Percentiles rank a stretch among this genome's conserved stretches.
Conservation (phyloP, 2,329 filamentous ascomycete genomes). For the Fusarium kyushuense region DNA sequence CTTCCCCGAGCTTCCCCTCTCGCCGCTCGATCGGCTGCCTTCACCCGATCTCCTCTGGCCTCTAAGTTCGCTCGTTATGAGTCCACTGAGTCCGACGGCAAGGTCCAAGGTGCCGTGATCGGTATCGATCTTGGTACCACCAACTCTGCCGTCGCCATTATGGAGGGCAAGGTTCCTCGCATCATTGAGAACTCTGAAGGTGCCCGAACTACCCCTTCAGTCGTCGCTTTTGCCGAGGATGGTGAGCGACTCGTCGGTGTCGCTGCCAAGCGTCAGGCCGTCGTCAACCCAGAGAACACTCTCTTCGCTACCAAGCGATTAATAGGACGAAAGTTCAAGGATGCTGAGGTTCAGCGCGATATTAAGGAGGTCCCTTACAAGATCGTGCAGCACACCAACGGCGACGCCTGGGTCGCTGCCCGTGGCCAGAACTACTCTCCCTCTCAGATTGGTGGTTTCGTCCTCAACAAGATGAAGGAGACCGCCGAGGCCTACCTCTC, state of each 20-base stretch:
- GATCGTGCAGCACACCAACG: conserved; percentile 96
- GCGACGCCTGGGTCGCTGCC: conserved; percentile 95
- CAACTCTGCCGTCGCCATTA: conserved; percentile 96
- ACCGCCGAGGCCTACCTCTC: conserved; percentile 93
- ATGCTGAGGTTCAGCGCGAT: conserved; percentile 93
- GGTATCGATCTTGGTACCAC: conserved; percentile 99
- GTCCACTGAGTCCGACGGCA: conserved; percentile 69
- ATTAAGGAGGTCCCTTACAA: conserved; percentile 99
- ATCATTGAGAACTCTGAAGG: conserved; percentile 98
- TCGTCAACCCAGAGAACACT: conserved; percentile 98
- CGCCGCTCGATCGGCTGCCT: conserved; percentile 74
- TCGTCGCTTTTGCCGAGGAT: conserved; percentile 95
- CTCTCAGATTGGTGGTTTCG: conserved; percentile 97
- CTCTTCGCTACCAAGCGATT: conserved; percentile 98
- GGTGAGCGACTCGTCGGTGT: conserved; percentile 97
- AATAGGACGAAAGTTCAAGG: conserved; percentile 97
- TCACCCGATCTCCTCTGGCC: conserved; percentile 76
- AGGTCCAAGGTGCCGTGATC: conserved; percentile 95
- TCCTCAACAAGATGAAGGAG: conserved; percentile 99
- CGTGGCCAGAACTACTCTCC: conserved; percentile 96
- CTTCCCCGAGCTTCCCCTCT: conserved; percentile 81
- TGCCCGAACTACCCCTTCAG: conserved; percentile 71
- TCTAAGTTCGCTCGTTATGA: conserved; percentile 83
- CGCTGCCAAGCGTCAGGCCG: conserved; percentile 96
- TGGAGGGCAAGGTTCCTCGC: conserved; percentile 95